These are phyloP conservation scores for Tulasnella calospora DNA, from an alignment of 768 basidiomycete genomes.

Conservation along the genomic window DNA sequence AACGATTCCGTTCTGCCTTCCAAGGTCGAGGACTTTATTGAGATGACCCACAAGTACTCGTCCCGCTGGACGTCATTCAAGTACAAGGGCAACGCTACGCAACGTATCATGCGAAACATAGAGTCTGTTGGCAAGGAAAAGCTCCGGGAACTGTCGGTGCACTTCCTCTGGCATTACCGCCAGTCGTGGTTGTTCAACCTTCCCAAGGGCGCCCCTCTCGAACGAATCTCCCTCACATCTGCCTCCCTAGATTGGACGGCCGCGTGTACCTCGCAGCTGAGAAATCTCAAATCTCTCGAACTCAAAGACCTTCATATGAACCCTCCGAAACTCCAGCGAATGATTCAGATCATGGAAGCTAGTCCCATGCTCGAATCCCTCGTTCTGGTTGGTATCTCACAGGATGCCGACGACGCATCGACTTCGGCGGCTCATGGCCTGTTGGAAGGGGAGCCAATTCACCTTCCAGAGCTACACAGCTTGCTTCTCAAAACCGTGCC, in stretches of 20 bases:
- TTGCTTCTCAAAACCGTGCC: constrained; percentile 10
- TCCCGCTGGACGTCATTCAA: neutral
- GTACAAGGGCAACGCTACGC: neutral
- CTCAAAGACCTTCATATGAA: constrained; percentile 8
- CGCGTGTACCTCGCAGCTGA: neutral
- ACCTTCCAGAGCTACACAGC: neutral
- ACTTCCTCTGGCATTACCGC: constrained; percentile 11
- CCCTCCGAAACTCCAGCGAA: constrained; percentile 1
- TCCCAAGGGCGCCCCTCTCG: constrained; percentile 1
- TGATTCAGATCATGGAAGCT: neutral
- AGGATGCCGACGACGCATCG: constrained; percentile 5
- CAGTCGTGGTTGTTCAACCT: constrained; percentile 2
- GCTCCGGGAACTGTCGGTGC: constrained; percentile 4
- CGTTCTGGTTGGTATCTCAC: neutral
- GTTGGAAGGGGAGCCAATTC: neutral
- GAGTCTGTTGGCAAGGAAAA: neutral
- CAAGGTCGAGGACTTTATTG: constrained; percentile 1
- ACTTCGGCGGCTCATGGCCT: neutral
- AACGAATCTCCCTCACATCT: neutral
- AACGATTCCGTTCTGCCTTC: neutral
- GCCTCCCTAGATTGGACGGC: neutral
- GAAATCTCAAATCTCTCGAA: neutral
- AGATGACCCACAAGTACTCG: constrained; percentile 2
- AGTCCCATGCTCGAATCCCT: constrained; percentile 4
- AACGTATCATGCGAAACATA: neutral